These are phyloP conservation scores for Mucor piriformis DNA, from an alignment of 371 early-diverging fungal genomes.

Conservation along the genomic window DNA sequence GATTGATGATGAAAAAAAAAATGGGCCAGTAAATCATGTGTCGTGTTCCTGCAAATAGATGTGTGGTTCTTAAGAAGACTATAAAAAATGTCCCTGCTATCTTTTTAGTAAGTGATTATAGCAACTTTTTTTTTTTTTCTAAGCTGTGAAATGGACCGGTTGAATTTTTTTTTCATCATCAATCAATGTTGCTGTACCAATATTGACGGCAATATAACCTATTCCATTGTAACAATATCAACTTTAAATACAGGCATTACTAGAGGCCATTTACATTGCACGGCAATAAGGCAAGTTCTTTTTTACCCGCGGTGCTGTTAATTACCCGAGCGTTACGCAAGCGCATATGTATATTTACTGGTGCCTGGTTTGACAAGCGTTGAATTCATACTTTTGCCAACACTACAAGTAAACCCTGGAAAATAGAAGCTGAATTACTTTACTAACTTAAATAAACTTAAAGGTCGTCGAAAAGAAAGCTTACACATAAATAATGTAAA, in stretches of 20 bases:
- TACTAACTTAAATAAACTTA: no score
- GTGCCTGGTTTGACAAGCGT: no score
- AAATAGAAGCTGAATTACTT: no score
- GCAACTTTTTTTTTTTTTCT: no score
- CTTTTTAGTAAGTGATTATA: slow-evolving; percentile 43
- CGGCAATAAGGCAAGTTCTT: no score
- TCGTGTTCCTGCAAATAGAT: slow-evolving; percentile 49
- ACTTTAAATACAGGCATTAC: slow-evolving; percentile 38
- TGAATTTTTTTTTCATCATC: slow-evolving; percentile 21
- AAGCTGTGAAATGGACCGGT: slow-evolving; percentile 33
- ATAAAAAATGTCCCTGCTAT: slow-evolving; percentile 48
- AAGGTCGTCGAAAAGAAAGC: no score
- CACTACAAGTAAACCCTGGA: no score
- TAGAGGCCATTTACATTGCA: slow-evolving; percentile 30
- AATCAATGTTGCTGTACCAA: slow-evolving; percentile 46
- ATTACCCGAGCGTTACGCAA: no score
- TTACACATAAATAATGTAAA: no score
- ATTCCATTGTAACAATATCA: slow-evolving; percentile 18
- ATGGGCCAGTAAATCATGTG: slow-evolving; percentile 26
- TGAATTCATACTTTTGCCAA: no score
- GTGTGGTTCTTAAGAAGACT: slow-evolving; percentile 55
- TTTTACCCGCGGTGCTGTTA: no score
- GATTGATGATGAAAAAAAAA: slow-evolving; percentile 18
- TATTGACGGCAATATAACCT: slow-evolving; percentile 57
- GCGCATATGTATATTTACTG: no score